These are phyloP conservation scores for Fonsecaea multimorphosa DNA, from an alignment of 2,329 filamentous ascomycete genomes.

Conservation along the genomic window DNA sequence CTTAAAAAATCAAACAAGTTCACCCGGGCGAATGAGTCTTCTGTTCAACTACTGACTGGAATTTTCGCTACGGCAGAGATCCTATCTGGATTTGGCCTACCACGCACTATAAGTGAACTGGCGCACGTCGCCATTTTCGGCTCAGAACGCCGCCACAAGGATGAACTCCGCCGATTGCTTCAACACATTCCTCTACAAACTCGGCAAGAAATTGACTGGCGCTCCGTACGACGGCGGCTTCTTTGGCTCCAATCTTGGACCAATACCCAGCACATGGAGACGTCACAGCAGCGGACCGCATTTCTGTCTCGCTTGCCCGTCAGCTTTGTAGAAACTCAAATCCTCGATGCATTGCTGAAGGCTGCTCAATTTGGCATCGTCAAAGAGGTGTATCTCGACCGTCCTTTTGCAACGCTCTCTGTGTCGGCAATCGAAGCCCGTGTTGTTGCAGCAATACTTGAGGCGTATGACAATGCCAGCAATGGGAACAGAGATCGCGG, in stretches of 20 bases:
- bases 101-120: constrained; percentile 46
- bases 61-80: constrained; percentile 50
- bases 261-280: constrained; percentile 40
- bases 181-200: constrained; percentile 53
- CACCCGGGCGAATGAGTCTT: constrained; percentile 48
- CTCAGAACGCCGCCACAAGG: constrained; percentile 59
- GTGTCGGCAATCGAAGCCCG: constrained; percentile 57
- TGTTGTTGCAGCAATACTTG: constrained; percentile 59
- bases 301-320: constrained; percentile 40
- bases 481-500: constrained; percentile 69
- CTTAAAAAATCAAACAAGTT: constrained; percentile 49
- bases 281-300: constrained; percentile 32
- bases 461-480: constrained; percentile 68
- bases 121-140: constrained; percentile 61
- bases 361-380: constrained; percentile 53
- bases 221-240: constrained; percentile 55
- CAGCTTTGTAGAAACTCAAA: constrained; percentile 57
- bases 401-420: constrained; percentile 47
- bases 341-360: constrained; percentile 62
- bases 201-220: constrained; percentile 57
- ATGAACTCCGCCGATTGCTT: constrained; percentile 61
- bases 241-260: constrained; percentile 69
- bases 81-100: constrained; percentile 49
- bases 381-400: constrained; percentile 48
- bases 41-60: constrained; percentile 50